Evolutionary conservation across 2,329 filamentous ascomycete species (phyloP).

Genomic region (Aspergillus brasiliensis): DNA sequence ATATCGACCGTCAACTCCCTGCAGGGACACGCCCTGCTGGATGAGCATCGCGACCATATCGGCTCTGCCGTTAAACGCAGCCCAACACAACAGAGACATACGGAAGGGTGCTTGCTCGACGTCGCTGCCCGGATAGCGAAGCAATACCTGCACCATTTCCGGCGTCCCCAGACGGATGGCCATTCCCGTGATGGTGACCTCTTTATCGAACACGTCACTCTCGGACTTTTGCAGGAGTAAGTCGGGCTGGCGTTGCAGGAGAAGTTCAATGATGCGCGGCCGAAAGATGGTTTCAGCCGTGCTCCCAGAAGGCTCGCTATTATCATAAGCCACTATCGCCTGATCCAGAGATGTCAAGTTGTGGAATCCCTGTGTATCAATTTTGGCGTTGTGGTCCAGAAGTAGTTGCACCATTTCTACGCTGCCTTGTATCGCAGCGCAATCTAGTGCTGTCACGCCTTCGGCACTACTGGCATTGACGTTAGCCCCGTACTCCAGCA

Average conservation of each 20-base stretch:
- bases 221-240: background rate
- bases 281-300: too few species aligned
- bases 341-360: background rate
- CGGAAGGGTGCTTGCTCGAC: background rate
- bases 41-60: too few species aligned
- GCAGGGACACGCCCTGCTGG: too few species aligned
- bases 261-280: background rate
- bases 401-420: background rate
- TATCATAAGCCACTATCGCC: background rate
- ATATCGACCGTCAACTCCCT: too few species aligned
- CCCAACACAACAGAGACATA: too few species aligned
- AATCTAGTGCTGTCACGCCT: background rate
- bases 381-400: background rate
- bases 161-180: too few species aligned
- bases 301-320: background rate
- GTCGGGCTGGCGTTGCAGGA: background rate
- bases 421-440: background rate
- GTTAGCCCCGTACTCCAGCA: background rate
- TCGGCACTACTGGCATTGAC: background rate
- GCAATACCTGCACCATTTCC: background rate
- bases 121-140: background rate
- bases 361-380: background rate
- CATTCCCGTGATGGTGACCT: too few species aligned
- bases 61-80: too few species aligned
- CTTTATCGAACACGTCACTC: background rate